phyloP scores from a whole-genome alignment of 164 flowering plant genomes.

The Houttuynia cordata region DNA sequence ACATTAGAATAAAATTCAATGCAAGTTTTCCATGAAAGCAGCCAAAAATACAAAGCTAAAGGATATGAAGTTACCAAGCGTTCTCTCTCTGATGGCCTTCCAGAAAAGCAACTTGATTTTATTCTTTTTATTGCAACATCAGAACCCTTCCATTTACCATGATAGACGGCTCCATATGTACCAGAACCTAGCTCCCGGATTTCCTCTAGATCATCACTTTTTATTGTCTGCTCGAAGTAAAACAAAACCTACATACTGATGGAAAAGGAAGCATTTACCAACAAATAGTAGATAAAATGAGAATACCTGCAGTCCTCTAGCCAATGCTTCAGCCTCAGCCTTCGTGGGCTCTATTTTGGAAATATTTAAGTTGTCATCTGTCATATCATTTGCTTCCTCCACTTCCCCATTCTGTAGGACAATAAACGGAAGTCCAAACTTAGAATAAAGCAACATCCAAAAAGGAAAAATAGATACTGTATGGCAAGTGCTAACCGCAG shows the following conservation, averaged over 20 bases:
- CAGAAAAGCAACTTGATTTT: conserved; percentile 97
- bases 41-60: not conserved
- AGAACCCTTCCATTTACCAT: conserved; percentile 99
- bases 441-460: not conserved
- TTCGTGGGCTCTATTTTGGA: conserved; percentile 81
- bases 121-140: conserved; percentile 98
- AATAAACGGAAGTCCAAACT: not conserved
- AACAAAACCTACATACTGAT: not conserved
- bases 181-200: conserved; percentile 89
- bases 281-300: not conserved
- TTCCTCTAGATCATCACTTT: conserved; percentile 89
- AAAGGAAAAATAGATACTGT: not conserved
- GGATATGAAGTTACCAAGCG: conserved; percentile 56
- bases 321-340: conserved; percentile 93
- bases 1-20: not conserved
- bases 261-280: not conserved
- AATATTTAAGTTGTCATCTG: conserved; percentile 32
- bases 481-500: conserved; percentile 29
- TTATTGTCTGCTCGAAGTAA: conserved; percentile 52
- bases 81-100: conserved; percentile 90
- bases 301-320: conserved; percentile 79
- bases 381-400: conserved; percentile 48
- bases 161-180: conserved; percentile 91
- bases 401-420: conserved; percentile 33
- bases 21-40: not conserved